Conservation (phyloP, 768 basidiomycete genomes). For the Podaxis mareebaensis region DNA sequence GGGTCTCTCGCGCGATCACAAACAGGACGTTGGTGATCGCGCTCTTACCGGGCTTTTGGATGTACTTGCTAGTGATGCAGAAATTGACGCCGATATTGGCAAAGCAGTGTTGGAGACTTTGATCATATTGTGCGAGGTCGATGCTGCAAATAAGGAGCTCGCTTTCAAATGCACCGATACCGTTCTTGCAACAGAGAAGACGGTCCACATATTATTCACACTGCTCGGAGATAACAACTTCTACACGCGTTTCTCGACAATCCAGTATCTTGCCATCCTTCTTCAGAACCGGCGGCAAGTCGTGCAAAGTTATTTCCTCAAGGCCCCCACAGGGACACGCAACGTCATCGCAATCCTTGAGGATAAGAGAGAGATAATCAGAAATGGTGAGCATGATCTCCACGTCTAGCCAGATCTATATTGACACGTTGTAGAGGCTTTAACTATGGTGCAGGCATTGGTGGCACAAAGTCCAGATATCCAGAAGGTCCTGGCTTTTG, state of each 20-base stretch:
- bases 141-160: conserved; percentile 58
- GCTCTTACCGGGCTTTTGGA: conserved; percentile 79
- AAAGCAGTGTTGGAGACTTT: conserved; percentile 93
- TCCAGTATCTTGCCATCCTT: conserved; percentile 80
- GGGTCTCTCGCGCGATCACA: conserved; percentile 89
- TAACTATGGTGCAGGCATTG: conserved; percentile 79
- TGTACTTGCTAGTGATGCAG: conserved; percentile 83
- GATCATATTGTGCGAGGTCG: conserved; percentile 82
- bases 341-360: conserved; percentile 76
- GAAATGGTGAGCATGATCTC: conserved; percentile 63
- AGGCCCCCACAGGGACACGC: conserved; percentile 72
- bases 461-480: conserved; percentile 89
- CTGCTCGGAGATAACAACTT: conserved; percentile 78
- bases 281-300: conserved; percentile 79
- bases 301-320: conserved; percentile 92
- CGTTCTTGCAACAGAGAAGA: conserved; percentile 70
- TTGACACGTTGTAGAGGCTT: conserved; percentile 58
- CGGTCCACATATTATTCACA: conserved; percentile 73
- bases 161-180: conserved; percentile 83
- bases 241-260: conserved; percentile 80
- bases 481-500: conserved; percentile 95
- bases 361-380: conserved; percentile 85
- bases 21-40: conserved; percentile 79
- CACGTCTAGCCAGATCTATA: background rate
- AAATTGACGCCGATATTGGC: conserved; percentile 88